Evolutionary conservation across 2,329 filamentous ascomycete species (phyloP).

Genomic region (Neonectria neomacrospora): DNA sequence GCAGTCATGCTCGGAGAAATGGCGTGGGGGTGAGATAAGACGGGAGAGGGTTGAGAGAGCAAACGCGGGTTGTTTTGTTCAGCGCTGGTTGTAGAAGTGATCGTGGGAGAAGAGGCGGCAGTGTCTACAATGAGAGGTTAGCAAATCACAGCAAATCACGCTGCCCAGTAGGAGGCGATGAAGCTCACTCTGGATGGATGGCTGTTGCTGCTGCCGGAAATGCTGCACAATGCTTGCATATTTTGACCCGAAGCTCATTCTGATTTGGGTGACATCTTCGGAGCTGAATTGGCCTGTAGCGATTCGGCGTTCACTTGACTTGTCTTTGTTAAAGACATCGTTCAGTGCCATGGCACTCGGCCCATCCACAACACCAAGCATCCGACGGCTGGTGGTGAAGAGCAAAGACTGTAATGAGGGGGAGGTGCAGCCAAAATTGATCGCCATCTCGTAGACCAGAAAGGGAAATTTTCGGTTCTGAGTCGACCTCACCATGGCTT

Average conservation of each 20-base stretch:
- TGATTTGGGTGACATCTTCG: slow-evolving; percentile 23
- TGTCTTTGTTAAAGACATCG: slow-evolving; percentile 42
- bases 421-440: slow-evolving; percentile 43
- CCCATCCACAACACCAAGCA: slow-evolving; percentile 40
- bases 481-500: slow-evolving; percentile 21
- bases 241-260: slow-evolving; percentile 20
- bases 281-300: slow-evolving; percentile 13
- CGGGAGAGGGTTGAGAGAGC: slow-evolving; percentile 17
- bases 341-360: slow-evolving; percentile 31
- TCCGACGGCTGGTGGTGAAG: slow-evolving; percentile 46
- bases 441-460: slow-evolving; percentile 41
- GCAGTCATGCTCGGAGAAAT: slow-evolving; percentile 9
- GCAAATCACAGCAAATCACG: slow-evolving; percentile 7
- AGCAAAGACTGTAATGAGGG: slow-evolving; percentile 40
- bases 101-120: slow-evolving; percentile 29
- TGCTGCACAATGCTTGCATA: slow-evolving; percentile 27
- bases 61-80: slow-evolving; percentile 25
- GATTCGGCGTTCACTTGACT: slow-evolving; percentile 34
- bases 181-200: slow-evolving; percentile 29
- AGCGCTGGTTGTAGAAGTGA: slow-evolving; percentile 7
- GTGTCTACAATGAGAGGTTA: slow-evolving; percentile 29
- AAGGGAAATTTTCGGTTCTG: slow-evolving; percentile 43
- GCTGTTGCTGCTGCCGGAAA: slow-evolving; percentile 13
- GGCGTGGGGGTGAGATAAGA: slow-evolving; percentile 18
- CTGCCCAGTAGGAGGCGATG: background rate